Evolutionary conservation across 2,329 filamentous ascomycete species (phyloP).

Genomic region (Arthrobotrys conoides): DNA sequence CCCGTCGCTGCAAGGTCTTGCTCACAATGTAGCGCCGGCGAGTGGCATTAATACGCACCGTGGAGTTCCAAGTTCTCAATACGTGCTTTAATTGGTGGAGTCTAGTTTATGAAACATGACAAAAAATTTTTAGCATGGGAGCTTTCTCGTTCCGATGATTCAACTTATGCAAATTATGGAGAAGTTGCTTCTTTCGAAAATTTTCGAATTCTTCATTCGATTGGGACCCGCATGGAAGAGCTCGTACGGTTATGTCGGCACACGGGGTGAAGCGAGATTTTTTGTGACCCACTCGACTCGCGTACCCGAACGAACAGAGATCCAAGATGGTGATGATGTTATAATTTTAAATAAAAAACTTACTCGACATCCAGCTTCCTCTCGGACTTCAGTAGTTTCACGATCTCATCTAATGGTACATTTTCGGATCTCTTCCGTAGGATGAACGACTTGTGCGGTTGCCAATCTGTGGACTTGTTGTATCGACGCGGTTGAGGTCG

Average conservation of each 20-base stretch:
- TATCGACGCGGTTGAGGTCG: constrained; percentile 51
- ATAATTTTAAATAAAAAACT: constrained; percentile 9
- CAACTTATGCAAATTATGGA: not conserved
- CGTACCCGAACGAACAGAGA: constrained; percentile 7
- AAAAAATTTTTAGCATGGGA: constrained; percentile 35
- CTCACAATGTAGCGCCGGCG: constrained; percentile 57
- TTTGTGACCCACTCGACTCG: constrained; percentile 15
- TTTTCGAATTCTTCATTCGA: not conserved
- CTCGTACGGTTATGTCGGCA: constrained; percentile 10
- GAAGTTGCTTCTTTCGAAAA: constrained; percentile 13
- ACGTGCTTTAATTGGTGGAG: constrained; percentile 60
- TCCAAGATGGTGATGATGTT: not conserved
- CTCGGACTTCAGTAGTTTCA: constrained; percentile 44
- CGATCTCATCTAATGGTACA: constrained; percentile 52
- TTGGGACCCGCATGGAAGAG: not conserved
- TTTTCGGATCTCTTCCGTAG: constrained; percentile 47
- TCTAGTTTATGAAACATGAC: constrained; percentile 24
- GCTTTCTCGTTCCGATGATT: not conserved
- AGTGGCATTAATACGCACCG: constrained; percentile 54
- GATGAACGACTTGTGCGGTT: constrained; percentile 52
- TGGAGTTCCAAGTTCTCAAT: constrained; percentile 53
- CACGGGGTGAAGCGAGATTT: constrained; percentile 14
- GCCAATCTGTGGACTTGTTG: constrained; percentile 54
- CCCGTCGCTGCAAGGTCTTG: constrained; percentile 50
- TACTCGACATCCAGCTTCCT: constrained; percentile 54